A percentile compares a stretch with the other conserved stretches of the same genome.
phyloP scores from a whole-genome alignment of 2,329 filamentous ascomycete genomes.

The Mycosphaerelloides madeirae region DNA sequence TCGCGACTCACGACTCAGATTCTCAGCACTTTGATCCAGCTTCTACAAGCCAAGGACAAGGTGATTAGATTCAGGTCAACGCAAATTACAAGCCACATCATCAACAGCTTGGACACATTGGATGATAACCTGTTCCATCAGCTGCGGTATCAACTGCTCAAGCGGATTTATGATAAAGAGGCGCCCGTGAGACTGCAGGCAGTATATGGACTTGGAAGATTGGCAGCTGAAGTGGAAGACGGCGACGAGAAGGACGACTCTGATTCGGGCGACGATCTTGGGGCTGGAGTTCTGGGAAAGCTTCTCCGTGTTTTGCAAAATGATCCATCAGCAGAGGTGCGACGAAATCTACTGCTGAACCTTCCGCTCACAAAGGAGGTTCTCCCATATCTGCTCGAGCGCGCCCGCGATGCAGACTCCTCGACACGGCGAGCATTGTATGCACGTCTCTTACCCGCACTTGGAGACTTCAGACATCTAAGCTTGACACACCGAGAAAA shows the following conservation, averaged over 20 bases:
- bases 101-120: conserved; percentile 87
- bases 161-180: conserved; percentile 89
- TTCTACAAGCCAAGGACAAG: conserved; percentile 87
- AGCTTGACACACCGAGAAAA: conserved; percentile 94
- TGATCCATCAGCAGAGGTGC: conserved; percentile 88
- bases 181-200: conserved; percentile 87
- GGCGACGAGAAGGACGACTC: conserved; percentile 61
- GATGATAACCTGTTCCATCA: conserved; percentile 88
- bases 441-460: conserved; percentile 74
- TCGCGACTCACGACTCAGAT: conserved; percentile 71
- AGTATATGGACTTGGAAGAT: conserved; percentile 78
- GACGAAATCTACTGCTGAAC: conserved; percentile 81
- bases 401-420: conserved; percentile 82
- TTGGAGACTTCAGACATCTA: conserved; percentile 91
- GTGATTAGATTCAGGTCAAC: conserved; percentile 84
- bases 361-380: conserved; percentile 80
- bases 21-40: conserved; percentile 66
- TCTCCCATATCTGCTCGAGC: conserved; percentile 80
- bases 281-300: conserved; percentile 69
- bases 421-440: conserved; percentile 82
- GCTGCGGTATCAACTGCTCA: conserved; percentile 72
- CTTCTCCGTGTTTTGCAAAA: conserved; percentile 86
- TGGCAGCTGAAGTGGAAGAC: conserved; percentile 67
- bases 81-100: conserved; percentile 82
- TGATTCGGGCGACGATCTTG: conserved; percentile 61